phyloP scores from a whole-genome alignment of 768 basidiomycete genomes.

The Pholiota molesta region DNA sequence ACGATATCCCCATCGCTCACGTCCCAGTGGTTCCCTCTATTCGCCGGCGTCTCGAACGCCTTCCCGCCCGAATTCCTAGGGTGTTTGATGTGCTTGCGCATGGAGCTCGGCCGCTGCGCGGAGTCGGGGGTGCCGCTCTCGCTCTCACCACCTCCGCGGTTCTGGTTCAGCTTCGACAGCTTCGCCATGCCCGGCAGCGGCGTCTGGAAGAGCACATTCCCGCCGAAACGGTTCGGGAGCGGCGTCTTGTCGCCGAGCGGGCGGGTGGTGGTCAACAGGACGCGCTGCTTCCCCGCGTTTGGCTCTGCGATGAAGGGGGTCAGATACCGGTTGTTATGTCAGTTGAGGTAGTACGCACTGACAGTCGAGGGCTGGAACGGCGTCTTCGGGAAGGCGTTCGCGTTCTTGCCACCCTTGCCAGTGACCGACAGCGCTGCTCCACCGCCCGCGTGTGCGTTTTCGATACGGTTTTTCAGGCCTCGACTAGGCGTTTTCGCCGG shows the following conservation, averaged over 20 bases:
- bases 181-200: slow-evolving; percentile 36
- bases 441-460: slow-evolving; percentile 48
- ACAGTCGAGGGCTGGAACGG: slow-evolving; percentile 29
- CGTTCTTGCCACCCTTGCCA: slow-evolving; percentile 38
- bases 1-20: slow-evolving; percentile 56
- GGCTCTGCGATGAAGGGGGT: slow-evolving; percentile 5
- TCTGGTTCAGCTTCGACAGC: slow-evolving; percentile 28
- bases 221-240: slow-evolving; percentile 60
- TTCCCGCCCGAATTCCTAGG: slow-evolving; percentile 49
- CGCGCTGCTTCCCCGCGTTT: slow-evolving; percentile 25
- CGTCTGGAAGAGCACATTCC: slow-evolving; percentile 32
- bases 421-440: slow-evolving; percentile 46
- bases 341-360: slow-evolving; percentile 37
- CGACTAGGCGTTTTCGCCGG: slow-evolving; percentile 62
- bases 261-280: slow-evolving; percentile 33
- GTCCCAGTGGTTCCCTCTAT: slow-evolving; percentile 75
- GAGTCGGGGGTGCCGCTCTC: slow-evolving; percentile 39
- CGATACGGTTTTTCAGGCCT: slow-evolving; percentile 41
- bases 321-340: no score
- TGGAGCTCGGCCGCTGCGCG: slow-evolving; percentile 65
- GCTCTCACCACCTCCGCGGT: not conserved
- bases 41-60: slow-evolving; percentile 67
- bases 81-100: slow-evolving; percentile 62
- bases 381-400: slow-evolving; percentile 33
- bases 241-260: slow-evolving; percentile 79